Percentiles rank a stretch among this genome's conserved stretches.
Evolutionary conservation across 2,329 filamentous ascomycete species (phyloP).

Genomic region (Furcasterigmium sp.): DNA sequence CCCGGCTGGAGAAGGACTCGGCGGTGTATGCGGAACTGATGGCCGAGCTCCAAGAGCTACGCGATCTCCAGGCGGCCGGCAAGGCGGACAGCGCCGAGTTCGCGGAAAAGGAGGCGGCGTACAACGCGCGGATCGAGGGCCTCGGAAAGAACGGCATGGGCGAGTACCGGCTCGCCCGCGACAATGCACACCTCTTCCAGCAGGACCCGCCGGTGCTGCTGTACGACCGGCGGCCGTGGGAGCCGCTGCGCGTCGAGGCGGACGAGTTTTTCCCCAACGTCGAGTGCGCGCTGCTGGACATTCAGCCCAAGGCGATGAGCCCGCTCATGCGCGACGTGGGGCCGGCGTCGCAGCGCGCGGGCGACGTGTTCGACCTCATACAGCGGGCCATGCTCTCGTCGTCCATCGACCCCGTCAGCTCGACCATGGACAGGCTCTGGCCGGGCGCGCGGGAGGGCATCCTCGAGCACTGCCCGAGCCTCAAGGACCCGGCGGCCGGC

Average conservation of each 20-base stretch:
- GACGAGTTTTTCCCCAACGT: constrained; percentile 64
- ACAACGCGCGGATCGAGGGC: constrained; percentile 25
- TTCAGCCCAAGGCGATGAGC: constrained; percentile 54
- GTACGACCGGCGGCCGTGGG: constrained; percentile 67
- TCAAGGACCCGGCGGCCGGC: constrained; percentile 41
- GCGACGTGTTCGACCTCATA: constrained; percentile 50
- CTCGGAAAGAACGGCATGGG: constrained; percentile 24
- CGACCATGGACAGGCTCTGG: constrained; percentile 47
- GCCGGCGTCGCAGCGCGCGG: constrained; percentile 29
- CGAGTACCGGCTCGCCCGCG: constrained; percentile 36
- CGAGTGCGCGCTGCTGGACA: constrained; percentile 56
- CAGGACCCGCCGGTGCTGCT: constrained; percentile 46
- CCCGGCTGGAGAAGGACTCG: constrained; percentile 13
- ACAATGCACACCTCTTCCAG: constrained; percentile 48
- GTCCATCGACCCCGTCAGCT: constrained; percentile 27
- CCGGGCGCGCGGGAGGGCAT: constrained; percentile 55
- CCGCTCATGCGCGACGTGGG: constrained; percentile 42
- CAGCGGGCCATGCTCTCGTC: constrained; percentile 32
- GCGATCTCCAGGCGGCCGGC: constrained; percentile 14
- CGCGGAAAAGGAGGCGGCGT: constrained; percentile 22
- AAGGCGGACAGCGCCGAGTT: constrained; percentile 18
- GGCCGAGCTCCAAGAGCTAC: constrained; percentile 21
- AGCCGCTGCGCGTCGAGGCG: constrained; percentile 55
- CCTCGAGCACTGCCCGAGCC: constrained; percentile 38
- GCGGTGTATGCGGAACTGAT: constrained; percentile 24